Evolutionary conservation across 106 monocot genomes (phyloP).

Genomic region (Cymbidium sinense): DNA sequence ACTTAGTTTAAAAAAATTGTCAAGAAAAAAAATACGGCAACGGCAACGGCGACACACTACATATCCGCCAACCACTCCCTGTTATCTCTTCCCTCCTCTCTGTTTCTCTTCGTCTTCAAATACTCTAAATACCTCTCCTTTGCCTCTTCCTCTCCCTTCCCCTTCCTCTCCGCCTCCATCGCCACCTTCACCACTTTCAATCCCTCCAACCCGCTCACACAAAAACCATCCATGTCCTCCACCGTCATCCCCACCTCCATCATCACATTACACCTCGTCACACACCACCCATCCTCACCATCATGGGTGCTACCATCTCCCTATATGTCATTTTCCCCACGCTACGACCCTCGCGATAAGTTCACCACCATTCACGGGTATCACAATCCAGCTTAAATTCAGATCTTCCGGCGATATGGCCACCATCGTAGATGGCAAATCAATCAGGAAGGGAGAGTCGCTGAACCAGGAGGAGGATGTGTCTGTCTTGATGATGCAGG

Average conservation of each 20-base stretch:
- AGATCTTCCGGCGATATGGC: constrained; percentile 18
- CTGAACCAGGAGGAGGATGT: constrained; percentile 46
- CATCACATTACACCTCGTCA: constrained; percentile 45
- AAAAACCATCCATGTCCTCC: constrained; percentile 61
- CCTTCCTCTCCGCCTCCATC: constrained; percentile 29
- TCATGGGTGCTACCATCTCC: constrained; percentile 33
- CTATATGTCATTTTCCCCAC: constrained; percentile 31
- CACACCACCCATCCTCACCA: constrained; percentile 24
- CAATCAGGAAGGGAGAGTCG: constrained; percentile 54
- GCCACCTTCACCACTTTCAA: constrained; percentile 28
- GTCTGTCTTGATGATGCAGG: constrained; percentile 47
- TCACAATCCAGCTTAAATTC: constrained; percentile 65
- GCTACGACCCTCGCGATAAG: constrained; percentile 56
- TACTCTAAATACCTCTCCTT: constrained; percentile 31
- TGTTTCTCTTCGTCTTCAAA: constrained; percentile 34
- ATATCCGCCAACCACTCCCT: constrained; percentile 44
- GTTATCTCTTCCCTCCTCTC: constrained; percentile 36
- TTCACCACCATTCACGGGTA: constrained; percentile 32
- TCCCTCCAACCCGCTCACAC: constrained; percentile 55
- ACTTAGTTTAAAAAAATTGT: no score
- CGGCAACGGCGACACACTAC: constrained; percentile 25
- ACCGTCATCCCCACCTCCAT: constrained; percentile 52
- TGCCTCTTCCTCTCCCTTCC: constrained; percentile 14
- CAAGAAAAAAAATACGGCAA: no score
- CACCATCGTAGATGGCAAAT: constrained; percentile 4